Evolutionary conservation across 1,139 yeast genomes (phyloP).

Genomic region (Zygoascus hellenicus): DNA sequence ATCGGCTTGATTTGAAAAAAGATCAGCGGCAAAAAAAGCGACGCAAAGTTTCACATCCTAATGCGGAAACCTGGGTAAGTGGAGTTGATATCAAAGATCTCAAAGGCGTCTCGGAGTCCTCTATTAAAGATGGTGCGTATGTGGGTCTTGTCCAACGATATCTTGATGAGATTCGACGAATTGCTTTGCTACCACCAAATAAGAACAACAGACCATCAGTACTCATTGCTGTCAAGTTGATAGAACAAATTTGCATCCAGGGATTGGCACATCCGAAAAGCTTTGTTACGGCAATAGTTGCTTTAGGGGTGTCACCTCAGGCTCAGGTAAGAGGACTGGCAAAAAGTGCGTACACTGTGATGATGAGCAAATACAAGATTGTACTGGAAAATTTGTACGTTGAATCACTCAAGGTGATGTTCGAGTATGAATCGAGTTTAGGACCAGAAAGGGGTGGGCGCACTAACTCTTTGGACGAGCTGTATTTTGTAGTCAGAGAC

Average conservation of each 20-base stretch:
- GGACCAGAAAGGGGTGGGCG: constrained; percentile 12
- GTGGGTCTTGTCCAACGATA: constrained; percentile 66
- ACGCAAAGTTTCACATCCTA: constrained; percentile 2
- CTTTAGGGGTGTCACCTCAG: constrained; percentile 54
- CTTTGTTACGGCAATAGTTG: constrained; percentile 64
- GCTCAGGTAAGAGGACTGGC: constrained; percentile 46
- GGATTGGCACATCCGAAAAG: constrained; percentile 71
- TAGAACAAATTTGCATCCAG: constrained; percentile 49
- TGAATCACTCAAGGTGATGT: constrained; percentile 59
- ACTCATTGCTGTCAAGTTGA: constrained; percentile 45
- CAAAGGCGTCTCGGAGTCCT: constrained; percentile 45
- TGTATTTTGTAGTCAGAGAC: constrained; percentile 43
- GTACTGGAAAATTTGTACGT: constrained; percentile 58
- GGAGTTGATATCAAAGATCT: constrained; percentile 44
- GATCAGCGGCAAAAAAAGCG: constrained; percentile 30
- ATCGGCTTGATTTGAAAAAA: constrained; percentile 5
- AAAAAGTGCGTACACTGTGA: constrained; percentile 44
- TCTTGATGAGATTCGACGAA: constrained; percentile 41
- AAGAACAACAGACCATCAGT: constrained; percentile 34
- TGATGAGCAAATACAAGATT: constrained; percentile 64
- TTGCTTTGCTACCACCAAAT: constrained; percentile 46
- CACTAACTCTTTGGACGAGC: constrained; percentile 16
- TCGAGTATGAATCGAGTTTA: constrained; percentile 37
- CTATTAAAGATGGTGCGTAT: constrained; percentile 63
- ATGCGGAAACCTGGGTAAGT: constrained; percentile 3